Base-by-base conservation (phyloP, 192 early-diverging fungal genomes). In the Entophlyctis luteolus region DNA sequence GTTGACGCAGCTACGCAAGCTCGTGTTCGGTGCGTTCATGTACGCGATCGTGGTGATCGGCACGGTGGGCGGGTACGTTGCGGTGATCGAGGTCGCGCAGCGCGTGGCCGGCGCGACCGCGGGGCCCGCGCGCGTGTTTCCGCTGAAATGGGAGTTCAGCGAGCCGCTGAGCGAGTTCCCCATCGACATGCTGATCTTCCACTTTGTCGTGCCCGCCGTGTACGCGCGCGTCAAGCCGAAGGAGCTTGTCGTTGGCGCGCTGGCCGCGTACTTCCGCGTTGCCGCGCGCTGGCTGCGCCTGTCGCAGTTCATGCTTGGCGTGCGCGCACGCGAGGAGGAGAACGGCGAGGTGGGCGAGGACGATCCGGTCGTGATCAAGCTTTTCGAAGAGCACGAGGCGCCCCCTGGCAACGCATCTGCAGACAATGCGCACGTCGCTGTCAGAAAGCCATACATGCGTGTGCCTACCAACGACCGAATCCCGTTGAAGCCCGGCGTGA, bases 401-500 rank as follows among this genome's bases (percentile, higher is more conserved):
- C 68, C 70, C 4, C 50, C 27, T 5, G 20, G 37, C 12, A 50
- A 60, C 54, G 48, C 25, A 2, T 20, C 22, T 33, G 32, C 34
- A 22, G 48, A 14, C 3, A 27, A n/a, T 3, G 47, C n/a, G 48
- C n/a, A 16, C 4, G 25, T 48, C 23, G 52, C 48, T 82, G 55
- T 79, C 75, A 67, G 46, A 23, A 4, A 63, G 3, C 77, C 81
- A 18, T 84, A 88, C 66, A 71, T 92, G 62, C 85, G 95, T 20
- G 95, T 88, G 2, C 96, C 96, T 1, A 89, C 90, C 27, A 74
- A 84, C 28, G 94, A 99, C 68, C 86, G 85, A 3, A 84, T 96
- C 18, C 86, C 91, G 25, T 84, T 96, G 2, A 82, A 92, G 46
- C 90, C 88, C 20, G 85, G 87, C 12, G 80, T 88, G 2, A 73